Conservation (phyloP, 495 filamentous ascomycete genomes). For the Penicillium cinerascens region DNA sequence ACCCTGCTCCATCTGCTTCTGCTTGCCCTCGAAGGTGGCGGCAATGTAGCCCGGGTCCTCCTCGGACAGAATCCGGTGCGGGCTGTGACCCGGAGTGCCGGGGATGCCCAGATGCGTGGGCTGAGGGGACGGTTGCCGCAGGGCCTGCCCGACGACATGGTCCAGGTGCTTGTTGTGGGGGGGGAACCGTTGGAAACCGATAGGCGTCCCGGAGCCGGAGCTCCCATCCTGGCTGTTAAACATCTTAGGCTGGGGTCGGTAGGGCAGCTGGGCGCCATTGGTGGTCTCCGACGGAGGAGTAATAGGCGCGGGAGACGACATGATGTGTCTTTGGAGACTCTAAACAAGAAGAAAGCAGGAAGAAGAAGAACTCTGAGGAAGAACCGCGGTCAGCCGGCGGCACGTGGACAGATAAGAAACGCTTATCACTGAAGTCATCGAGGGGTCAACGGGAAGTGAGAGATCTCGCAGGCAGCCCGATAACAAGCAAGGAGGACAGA, state of each 20-base stretch:
- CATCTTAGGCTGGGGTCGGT: slow-evolving; percentile 34
- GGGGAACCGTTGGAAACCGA: slow-evolving; percentile 46
- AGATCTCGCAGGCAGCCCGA: no score
- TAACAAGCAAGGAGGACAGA: slow-evolving; percentile 8
- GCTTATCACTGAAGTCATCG: slow-evolving; percentile 12
- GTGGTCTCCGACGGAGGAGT: slow-evolving; percentile 30
- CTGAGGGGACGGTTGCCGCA: slow-evolving; percentile 78
- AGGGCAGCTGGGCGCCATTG: slow-evolving; percentile 34
- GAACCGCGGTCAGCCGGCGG: slow-evolving; percentile 11
- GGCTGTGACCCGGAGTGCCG: slow-evolving; percentile 31
- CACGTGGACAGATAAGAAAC: slow-evolving; percentile 9
- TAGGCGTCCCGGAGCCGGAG: slow-evolving; percentile 44
- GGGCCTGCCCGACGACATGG: slow-evolving; percentile 53
- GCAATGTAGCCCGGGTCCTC: slow-evolving; percentile 94
- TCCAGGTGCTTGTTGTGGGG: slow-evolving; percentile 64
- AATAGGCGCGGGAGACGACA: slow-evolving; percentile 37
- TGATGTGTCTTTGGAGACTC: slow-evolving; percentile 17
- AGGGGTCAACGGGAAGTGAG: no score
- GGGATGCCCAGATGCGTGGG: slow-evolving; percentile 86
- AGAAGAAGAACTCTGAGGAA: slow-evolving; percentile 14
- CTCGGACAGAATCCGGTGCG: slow-evolving; percentile 70
- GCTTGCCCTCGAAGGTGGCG: slow-evolving; percentile 91
- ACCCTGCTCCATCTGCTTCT: slow-evolving; percentile 90
- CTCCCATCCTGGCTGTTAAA: slow-evolving; percentile 34
- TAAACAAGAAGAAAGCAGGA: slow-evolving; percentile 14